A percentile compares a stretch with the other conserved stretches of the same genome.
Evolutionary conservation across 2,329 filamentous ascomycete species (phyloP).

Genomic region (Pyrenophora seminiperda): DNA sequence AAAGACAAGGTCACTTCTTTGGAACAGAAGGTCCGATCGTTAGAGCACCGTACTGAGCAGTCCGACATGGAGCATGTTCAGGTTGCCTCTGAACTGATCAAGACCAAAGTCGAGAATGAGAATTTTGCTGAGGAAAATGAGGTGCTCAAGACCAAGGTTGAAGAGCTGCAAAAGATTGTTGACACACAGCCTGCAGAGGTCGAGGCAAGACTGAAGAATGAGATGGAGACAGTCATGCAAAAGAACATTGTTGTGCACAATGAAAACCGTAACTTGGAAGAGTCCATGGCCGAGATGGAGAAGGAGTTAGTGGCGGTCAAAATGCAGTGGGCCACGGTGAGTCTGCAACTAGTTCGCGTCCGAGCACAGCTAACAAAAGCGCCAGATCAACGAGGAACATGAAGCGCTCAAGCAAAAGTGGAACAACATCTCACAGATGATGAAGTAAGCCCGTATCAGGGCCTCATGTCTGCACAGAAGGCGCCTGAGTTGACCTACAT

Average conservation of each 20-base stretch:
- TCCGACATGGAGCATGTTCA: conserved; percentile 90
- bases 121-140: conserved; percentile 89
- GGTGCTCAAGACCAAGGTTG: conserved; percentile 80
- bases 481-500: conserved; percentile 31
- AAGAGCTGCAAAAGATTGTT: conserved; percentile 82
- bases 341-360: conserved; percentile 38
- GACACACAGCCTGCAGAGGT: conserved; percentile 89
- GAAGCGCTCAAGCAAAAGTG: conserved; percentile 57
- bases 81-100: conserved; percentile 88
- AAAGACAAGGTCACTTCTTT: conserved; percentile 62
- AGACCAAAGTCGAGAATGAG: conserved; percentile 91
- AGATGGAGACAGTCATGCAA: conserved; percentile 91
- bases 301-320: conserved; percentile 90
- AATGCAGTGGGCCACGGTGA: conserved; percentile 92
- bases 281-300: conserved; percentile 89
- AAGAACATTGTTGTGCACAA: conserved; percentile 92
- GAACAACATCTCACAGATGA: conserved; percentile 54
- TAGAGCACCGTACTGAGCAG: conserved; percentile 87
- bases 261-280: conserved; percentile 85
- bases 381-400: conserved; percentile 55
- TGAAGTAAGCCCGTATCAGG: conserved; percentile 41
- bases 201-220: conserved; percentile 77
- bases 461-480: conserved; percentile 18
- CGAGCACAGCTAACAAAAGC: conserved; percentile 20
- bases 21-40: conserved; percentile 74